A percentile compares a stretch with the other conserved stretches of the same genome.
Conservation (phyloP, 2,329 filamentous ascomycete genomes). For the Geosmithia morbida region DNA sequence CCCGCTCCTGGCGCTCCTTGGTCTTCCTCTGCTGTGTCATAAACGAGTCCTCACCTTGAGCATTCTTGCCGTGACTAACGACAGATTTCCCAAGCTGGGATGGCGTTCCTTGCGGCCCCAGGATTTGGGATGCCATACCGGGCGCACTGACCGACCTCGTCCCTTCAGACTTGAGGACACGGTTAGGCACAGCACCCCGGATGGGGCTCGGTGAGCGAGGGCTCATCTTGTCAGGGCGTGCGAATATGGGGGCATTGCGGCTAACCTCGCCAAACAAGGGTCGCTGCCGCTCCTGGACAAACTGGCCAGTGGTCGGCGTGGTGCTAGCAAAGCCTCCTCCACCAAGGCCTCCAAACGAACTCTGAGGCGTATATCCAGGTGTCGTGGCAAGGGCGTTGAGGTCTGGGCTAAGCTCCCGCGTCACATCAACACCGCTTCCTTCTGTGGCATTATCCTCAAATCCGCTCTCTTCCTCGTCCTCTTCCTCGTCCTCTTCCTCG, state of each 20-base stretch:
- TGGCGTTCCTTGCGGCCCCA: constrained; percentile 24
- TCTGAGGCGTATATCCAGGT: constrained; percentile 39
- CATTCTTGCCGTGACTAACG: constrained; percentile 17
- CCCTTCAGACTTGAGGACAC: constrained; percentile 31
- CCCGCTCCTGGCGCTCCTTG: constrained; percentile 39
- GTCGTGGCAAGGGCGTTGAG: constrained; percentile 27
- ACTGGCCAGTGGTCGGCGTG: constrained; percentile 13
- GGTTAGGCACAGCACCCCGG: constrained; percentile 39
- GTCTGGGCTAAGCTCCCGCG: constrained; percentile 45
- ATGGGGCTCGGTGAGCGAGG: constrained; percentile 63
- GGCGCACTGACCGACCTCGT: constrained; percentile 46
- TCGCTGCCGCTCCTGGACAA: constrained; percentile 26
- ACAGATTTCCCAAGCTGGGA: constrained; percentile 22
- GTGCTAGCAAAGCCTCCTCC: too few species aligned
- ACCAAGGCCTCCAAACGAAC: constrained; percentile 39
- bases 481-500: constrained; percentile 18
- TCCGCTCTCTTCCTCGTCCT: constrained; percentile 26
- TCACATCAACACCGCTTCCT: constrained; percentile 50
- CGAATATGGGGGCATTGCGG: constrained; percentile 35
- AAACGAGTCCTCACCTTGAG: constrained; percentile 28
- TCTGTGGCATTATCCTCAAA: constrained; percentile 33
- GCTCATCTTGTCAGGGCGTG: constrained; percentile 38
- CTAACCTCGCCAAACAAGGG: constrained; percentile 40
- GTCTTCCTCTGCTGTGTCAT: constrained; percentile 34
- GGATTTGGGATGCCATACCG: constrained; percentile 39